Evolutionary conservation across 495 filamentous ascomycete genomes (phyloP), one percentile per base, ranked within the genome.

Genomic region (Hypoxylon cercidicola): DNA sequence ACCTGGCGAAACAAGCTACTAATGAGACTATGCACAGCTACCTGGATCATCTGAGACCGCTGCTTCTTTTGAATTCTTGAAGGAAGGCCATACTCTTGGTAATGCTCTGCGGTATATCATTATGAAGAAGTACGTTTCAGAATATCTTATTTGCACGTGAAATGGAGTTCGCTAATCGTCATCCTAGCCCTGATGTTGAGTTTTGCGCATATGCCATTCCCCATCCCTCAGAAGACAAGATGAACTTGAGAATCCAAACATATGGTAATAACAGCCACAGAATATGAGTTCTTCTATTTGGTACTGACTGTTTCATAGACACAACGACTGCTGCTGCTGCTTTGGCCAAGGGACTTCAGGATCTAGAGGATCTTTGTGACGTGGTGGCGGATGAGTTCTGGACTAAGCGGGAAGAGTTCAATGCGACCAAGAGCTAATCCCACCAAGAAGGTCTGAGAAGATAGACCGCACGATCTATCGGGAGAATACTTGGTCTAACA

Each of bases 181-280:
- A 44, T 52, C 18, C 18, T 58, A 96, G 94, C 74, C 95, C 95
- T 32, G 85, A 91, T 41, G 95, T 99, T 32, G 95, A 99, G 71
- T 95, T 99, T 78, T 98, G 96, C 79, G 95, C 93, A 41, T 98
- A 99, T 74, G 93, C 95, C 3, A 98, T 99, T 53, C 95, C 95
- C 8, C 95, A 99, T 80, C 95, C 96, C 32, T 96, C 93, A 15
- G 95, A 99, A 72, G 78, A 87, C 11, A 93, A 96, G 78, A 97
- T 99, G 95, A 96, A 97, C 73, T 77, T 99, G 25, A 87, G 95
- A 55, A 97, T 99, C 64, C 95, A 99, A 78, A 99, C 94, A 52
- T 97, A 90, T 66, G 91, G 95, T 97, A 77, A 69, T 87, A 20
- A 19, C 35, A 21, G 20, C 20, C 47, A n/a, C 11, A n/a, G 5